phyloP scores from a whole-genome alignment of 2,329 filamentous ascomycete genomes.

The Ophiostoma sp. region DNA sequence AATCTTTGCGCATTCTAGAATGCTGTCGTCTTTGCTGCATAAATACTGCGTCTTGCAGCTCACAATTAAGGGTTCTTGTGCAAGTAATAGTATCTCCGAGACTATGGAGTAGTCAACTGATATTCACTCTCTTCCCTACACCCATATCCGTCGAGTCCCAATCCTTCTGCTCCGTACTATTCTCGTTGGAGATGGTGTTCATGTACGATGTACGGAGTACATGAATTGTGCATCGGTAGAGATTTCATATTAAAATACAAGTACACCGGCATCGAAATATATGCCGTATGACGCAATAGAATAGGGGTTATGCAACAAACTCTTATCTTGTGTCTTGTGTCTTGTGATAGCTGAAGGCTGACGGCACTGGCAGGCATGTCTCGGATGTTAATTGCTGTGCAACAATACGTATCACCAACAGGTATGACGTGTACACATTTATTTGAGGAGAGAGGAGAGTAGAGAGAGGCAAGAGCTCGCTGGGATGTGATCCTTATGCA shows the following conservation, averaged over 20 bases:
- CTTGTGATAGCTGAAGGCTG: neutral
- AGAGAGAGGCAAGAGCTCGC: neutral
- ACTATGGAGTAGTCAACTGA: too few relatives aligned
- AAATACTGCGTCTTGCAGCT: neutral
- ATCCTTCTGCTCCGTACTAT: neutral
- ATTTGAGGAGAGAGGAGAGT: too few relatives aligned
- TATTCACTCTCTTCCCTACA: neutral
- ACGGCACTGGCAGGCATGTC: neutral
- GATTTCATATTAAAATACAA: neutral
- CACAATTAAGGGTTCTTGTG: neutral
- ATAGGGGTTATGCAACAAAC: conserved; percentile 6
- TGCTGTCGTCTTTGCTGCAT: neutral
- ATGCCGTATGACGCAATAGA: conserved; percentile 1
- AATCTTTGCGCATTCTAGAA: neutral
- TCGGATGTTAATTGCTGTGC: conserved; percentile 7
- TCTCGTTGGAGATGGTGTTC: neutral
- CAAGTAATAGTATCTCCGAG: neutral
- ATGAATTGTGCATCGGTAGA: too few relatives aligned
- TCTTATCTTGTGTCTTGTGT: neutral
- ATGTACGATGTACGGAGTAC: neutral
- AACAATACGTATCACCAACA: neutral
- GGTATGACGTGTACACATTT: conserved; percentile 1
- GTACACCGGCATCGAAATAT: neutral
- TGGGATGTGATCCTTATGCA: neutral
- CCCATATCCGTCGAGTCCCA: conserved; percentile 5